Evolutionary conservation across 192 early-diverging fungal species (phyloP).

Genomic region (Geranomyces michiganensis): DNA sequence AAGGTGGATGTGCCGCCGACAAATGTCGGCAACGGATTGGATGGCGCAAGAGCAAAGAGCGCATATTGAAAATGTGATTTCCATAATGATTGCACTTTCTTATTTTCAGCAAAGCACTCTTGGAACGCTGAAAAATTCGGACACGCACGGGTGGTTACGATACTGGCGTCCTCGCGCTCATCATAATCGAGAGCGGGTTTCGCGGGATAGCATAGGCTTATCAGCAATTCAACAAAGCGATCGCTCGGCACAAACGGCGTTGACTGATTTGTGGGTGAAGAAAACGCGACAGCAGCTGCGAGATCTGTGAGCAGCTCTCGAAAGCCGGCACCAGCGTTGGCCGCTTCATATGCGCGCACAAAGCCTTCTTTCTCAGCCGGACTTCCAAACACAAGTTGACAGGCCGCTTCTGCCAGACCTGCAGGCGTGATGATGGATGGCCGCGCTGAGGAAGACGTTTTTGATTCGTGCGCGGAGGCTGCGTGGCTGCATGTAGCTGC

Average conservation of each 20-base stretch:
- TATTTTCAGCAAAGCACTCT: background rate
- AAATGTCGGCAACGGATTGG: background rate
- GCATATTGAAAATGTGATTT: background rate
- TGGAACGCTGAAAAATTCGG: background rate
- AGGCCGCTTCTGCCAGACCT: constrained; percentile 3
- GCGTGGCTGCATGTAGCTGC: background rate
- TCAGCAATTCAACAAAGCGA: background rate
- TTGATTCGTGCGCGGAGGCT: background rate
- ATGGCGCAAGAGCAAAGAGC: background rate
- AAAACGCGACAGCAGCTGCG: constrained; percentile 2
- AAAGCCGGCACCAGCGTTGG: background rate
- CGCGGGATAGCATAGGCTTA: background rate
- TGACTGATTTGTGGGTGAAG: background rate
- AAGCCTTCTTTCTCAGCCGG: constrained; percentile 8
- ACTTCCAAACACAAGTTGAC: background rate
- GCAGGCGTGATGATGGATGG: background rate
- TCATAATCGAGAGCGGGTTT: background rate
- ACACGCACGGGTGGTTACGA: background rate
- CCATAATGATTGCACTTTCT: background rate
- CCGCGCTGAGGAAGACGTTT: background rate
- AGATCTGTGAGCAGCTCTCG: constrained; percentile 6
- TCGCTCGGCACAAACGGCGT: background rate
- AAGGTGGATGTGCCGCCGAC: background rate
- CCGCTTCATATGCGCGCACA: constrained; percentile 2
- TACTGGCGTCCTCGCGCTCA: background rate